Percentiles rank a stretch among this genome's conserved stretches.
Conservation (phyloP, 129 eudicot species). For the Smallanthus sonchifolius region DNA sequence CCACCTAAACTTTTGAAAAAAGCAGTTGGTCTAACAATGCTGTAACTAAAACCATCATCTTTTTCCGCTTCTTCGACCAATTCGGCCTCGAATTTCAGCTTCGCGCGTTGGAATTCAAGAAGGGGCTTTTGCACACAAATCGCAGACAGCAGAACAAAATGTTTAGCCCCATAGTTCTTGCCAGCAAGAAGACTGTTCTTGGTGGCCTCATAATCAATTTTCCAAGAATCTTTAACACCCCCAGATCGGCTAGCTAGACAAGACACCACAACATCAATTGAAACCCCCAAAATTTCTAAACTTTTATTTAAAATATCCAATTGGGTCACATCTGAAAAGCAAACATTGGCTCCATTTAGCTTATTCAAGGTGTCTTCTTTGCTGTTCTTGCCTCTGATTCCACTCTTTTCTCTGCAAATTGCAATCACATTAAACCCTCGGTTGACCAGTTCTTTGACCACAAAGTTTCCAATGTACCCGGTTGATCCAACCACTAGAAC, state of each 20-base stretch:
- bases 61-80: slow-evolving; percentile 54
- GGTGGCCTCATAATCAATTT: slow-evolving; percentile 86
- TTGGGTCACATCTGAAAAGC: slow-evolving; percentile 83
- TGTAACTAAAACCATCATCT: slow-evolving; percentile 55
- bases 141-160: slow-evolving; percentile 84
- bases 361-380: slow-evolving; percentile 64
- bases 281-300: slow-evolving; percentile 52
- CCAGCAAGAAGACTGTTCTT: slow-evolving; percentile 85
- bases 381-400: slow-evolving; percentile 56
- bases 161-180: slow-evolving; percentile 62
- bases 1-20: slow-evolving; percentile 95
- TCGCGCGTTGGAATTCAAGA: slow-evolving; percentile 86
- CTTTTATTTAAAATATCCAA: slow-evolving; percentile 58
- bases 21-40: slow-evolving; percentile 92
- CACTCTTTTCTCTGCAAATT: slow-evolving; percentile 84
- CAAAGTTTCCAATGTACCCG: slow-evolving; percentile 87
- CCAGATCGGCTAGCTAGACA: slow-evolving; percentile 89
- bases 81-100: slow-evolving; percentile 85
- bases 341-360: slow-evolving; percentile 74
- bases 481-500: slow-evolving; percentile 96
- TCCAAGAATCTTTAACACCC: slow-evolving; percentile 92
- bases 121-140: slow-evolving; percentile 97
- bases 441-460: slow-evolving; percentile 66
- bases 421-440: slow-evolving; percentile 95
- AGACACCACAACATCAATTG: slow-evolving; percentile 83